These are phyloP conservation scores for Phyllosticta citrichinensis DNA, from an alignment of 2,329 filamentous ascomycete species.

Conservation along the genomic window DNA sequence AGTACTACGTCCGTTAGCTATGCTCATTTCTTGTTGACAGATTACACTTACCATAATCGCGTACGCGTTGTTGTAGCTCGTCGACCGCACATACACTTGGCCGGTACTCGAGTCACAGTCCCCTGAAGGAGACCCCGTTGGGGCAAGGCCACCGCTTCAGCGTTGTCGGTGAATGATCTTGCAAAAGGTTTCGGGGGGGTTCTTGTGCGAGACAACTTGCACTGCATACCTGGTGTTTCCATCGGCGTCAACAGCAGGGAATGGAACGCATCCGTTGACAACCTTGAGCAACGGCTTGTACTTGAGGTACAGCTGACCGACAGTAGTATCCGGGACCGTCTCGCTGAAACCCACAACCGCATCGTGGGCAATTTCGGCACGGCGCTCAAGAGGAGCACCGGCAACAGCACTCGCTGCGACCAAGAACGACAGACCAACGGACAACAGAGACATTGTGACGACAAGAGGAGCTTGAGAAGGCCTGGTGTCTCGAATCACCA, in stretches of 20 bases:
- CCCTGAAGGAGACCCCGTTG: conserved; percentile 29
- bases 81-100: conserved; percentile 41
- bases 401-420: background rate
- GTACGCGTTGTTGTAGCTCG: conserved; percentile 32
- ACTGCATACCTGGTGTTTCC: conserved; percentile 46
- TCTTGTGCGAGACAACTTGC: background rate
- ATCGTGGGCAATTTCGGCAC: conserved; percentile 36
- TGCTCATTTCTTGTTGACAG: background rate
- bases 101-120: conserved; percentile 37
- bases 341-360: conserved; percentile 45
- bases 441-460: background rate
- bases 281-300: conserved; percentile 49
- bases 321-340: conserved; percentile 37
- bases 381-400: conserved; percentile 18
- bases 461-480: background rate
- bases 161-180: background rate
- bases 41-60: conserved; percentile 32
- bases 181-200: background rate
- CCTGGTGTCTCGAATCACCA: background rate
- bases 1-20: conserved; percentile 25
- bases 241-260: conserved; percentile 48
- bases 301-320: conserved; percentile 41
- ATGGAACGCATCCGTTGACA: conserved; percentile 52
- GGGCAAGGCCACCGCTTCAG: conserved; percentile 34
- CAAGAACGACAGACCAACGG: background rate